phyloP scores from a whole-genome alignment of 2,329 filamentous ascomycete genomes.

The Zymoseptoria passerinii region DNA sequence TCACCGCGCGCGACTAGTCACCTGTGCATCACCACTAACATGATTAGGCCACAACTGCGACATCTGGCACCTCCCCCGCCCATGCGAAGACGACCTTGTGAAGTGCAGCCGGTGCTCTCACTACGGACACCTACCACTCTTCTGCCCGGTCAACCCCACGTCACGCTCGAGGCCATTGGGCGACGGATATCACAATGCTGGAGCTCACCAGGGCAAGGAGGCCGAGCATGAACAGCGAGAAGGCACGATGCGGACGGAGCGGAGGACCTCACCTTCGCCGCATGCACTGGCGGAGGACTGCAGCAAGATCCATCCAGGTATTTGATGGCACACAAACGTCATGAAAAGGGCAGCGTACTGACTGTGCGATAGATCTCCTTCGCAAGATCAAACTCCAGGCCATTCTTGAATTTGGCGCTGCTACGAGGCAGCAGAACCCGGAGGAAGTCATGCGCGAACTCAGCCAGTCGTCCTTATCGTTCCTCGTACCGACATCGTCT shows the following conservation, averaged over 20 bases:
- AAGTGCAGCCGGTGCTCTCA: constrained; percentile 14
- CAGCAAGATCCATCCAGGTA: constrained; percentile 1
- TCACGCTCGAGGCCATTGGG: not conserved
- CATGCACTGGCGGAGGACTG: not conserved
- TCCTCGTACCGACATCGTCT: not conserved
- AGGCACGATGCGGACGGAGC: not conserved
- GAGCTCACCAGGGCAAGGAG: not conserved
- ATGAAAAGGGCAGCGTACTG: not conserved
- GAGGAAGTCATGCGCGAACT: not conserved
- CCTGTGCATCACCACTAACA: not conserved
- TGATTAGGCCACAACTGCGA: constrained; percentile 18
- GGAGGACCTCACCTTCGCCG: not conserved
- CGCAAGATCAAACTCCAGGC: not conserved
- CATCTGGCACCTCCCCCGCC: constrained; percentile 19
- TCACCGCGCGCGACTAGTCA: not conserved
- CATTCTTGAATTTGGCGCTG: not conserved
- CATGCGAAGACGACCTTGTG: constrained; percentile 8
- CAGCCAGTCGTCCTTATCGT: not conserved
- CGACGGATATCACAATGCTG: not conserved
- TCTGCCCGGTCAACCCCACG: constrained; percentile 16
- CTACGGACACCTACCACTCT: constrained; percentile 16
- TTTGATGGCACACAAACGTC: not conserved
- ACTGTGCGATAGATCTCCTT: not conserved
- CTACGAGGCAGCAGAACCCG: not conserved
- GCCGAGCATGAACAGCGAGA: not conserved